Base-by-base conservation (phyloP, 2,329 filamentous ascomycete genomes). In the Harringtonia aguacate region DNA sequence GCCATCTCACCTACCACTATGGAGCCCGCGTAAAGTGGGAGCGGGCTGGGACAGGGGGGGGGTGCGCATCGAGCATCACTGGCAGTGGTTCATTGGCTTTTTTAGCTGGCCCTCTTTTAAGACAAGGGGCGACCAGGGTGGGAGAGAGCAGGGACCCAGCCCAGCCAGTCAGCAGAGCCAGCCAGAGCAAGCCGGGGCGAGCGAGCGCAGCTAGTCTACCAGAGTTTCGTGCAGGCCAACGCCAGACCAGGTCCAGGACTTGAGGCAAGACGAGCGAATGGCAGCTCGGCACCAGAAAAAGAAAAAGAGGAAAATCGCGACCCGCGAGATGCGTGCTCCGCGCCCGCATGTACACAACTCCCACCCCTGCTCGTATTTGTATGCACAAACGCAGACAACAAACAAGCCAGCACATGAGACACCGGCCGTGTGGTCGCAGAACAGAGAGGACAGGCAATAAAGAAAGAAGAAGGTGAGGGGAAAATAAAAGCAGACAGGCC, bases 41-140 rank as follows among this genome's bases (percentile, higher is more conserved):
- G 48, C 48, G 46, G 48, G 46, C 42, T 46, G 48, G 47, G 38
- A 38, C n/a, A 17, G 12, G 21, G 24, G 17, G 38, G 40, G 36
- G 29, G 36, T n/a, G 41, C 31, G 51, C 46, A 50, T 49, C 51
- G 60, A 69, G 69, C 67, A 66, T 69, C 28, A 41, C 7, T 15
- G 13, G 29, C 15, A 20, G 66, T 38, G 22, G 21, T 29, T 35
- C 29, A 29, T 43, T 33, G n/a, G 15, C 34, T 37, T 35, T 8
- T 57, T 55, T 58, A 60, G 58, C 58, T 57, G 60, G 62, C n/a
- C 33, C 61, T 60, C 54, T 60, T 64, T 67, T 66, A 66, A 68
- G 63, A 66, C 64, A 63, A 54, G 45, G 44, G 41, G 44, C n/a
- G 18, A 15, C 20, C 33, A 36, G 15, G 35, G 39, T 34, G 28